phyloP scores from a whole-genome alignment of 2,329 filamentous ascomycete species.

The Microsporum ferrugineum region DNA sequence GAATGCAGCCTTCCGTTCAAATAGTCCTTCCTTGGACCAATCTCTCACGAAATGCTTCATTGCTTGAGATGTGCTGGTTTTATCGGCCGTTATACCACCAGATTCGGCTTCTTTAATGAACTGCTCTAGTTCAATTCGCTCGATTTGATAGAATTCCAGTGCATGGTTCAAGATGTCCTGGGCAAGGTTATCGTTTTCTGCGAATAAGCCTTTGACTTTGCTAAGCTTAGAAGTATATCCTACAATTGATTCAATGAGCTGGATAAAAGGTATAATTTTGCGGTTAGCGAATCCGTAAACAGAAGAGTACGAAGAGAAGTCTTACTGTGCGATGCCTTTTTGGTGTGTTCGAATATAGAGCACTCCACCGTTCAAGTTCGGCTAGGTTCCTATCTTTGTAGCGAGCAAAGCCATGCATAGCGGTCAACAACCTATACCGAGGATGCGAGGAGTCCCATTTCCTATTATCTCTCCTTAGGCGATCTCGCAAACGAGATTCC shows the following conservation, averaged over 20 bases:
- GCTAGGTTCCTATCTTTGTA: slow-evolving; percentile 17
- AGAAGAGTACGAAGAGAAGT: background rate
- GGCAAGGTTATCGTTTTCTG: slow-evolving; percentile 38
- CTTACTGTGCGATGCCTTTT: slow-evolving; percentile 7
- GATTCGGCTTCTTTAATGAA: slow-evolving; percentile 32
- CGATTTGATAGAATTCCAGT: slow-evolving; percentile 38
- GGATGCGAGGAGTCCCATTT: slow-evolving; percentile 18
- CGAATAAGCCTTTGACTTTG: slow-evolving; percentile 34
- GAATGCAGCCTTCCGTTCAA: slow-evolving; percentile 37
- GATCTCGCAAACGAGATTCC: slow-evolving; percentile 14
- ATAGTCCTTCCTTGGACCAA: slow-evolving; percentile 41
- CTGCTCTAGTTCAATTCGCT: slow-evolving; percentile 34
- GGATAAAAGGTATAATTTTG: background rate
- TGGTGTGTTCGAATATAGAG: slow-evolving; percentile 8
- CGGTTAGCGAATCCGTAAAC: background rate
- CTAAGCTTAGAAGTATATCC: slow-evolving; percentile 47
- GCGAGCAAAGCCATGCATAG: slow-evolving; percentile 18
- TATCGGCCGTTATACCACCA: slow-evolving; percentile 32
- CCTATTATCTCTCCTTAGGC: slow-evolving; percentile 11
- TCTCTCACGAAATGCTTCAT: slow-evolving; percentile 49
- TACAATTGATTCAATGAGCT: slow-evolving; percentile 46
- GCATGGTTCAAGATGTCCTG: slow-evolving; percentile 37
- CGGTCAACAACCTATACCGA: slow-evolving; percentile 20
- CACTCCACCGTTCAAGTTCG: slow-evolving; percentile 13
- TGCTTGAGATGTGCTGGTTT: slow-evolving; percentile 41